Evolutionary conservation across 2,329 filamentous ascomycete species (phyloP), one percentile per base, ranked within the genome.

Genomic region (Hymenoscyphus fructigenus): DNA sequence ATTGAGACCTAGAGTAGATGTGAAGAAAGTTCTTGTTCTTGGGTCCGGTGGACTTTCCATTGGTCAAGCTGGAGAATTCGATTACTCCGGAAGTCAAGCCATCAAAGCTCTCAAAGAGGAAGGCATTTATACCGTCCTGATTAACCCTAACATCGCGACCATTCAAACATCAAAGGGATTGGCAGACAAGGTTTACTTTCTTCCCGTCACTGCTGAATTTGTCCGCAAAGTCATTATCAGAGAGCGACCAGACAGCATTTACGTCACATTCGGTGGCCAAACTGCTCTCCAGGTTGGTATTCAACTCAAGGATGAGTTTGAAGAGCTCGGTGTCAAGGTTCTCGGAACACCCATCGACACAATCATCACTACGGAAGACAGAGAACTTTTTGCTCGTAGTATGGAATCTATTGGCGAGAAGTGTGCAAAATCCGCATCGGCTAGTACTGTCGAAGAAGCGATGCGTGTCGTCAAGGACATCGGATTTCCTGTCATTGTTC

Each of bases 391-490:
- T 74, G 95, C 95, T 61, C 90, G 94, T 69, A 96, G 92, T 82
- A 98, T 99, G 94, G 94, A 98, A 75, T 95, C 93, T 0, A 98
- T 99, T 75, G 91, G 92, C 67, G 95, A 97, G 80, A 97, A 97
- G 79, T 98, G 94, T 75, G 95, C 95, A 76, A 96, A 97, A 81
- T 98, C 95, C 29, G 94, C 93, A 20, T 97, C 95, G 44, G 95
- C 94, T 59, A 94, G 85, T 78, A 95, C 85, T 70, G 83, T 96
- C 17, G 91, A 96, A 29, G 95, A 99, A 80, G 93, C 94, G 28
- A 85, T 97, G 80, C 83, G 81, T n/a, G 93, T 88, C 1, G 94
- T 97, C 69, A 90, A 96, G 77, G 86, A 89, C 72, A 98, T 99
- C 76, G 92, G 93, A 57, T 99, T 94, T 79, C 95, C 95, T 29